Conservation (phyloP, 129 eudicot species). For the Scalesia atractyloides region DNA sequence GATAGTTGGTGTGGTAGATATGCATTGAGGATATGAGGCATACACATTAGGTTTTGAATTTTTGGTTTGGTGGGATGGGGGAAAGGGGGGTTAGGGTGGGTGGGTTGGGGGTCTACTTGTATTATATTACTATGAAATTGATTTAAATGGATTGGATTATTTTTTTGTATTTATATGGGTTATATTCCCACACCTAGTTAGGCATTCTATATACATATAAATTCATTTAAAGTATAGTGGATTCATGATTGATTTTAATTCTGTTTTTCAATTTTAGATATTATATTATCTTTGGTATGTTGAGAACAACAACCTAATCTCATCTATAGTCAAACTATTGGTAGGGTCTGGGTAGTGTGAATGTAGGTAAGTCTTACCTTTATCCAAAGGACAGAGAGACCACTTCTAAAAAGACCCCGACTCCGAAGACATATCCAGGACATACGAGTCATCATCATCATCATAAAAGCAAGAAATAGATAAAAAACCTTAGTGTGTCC, state of each 20-base stretch:
- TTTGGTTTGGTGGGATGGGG: neutral
- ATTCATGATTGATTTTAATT: slow-evolving; percentile 17
- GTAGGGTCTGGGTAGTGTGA: no score
- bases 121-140: slow-evolving; percentile 8
- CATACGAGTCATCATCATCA: no score
- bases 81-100: neutral
- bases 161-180: neutral
- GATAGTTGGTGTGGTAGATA: slow-evolving; percentile 36
- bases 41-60: slow-evolving; percentile 25
- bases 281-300: neutral
- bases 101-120: neutral
- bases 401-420: no score
- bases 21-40: neutral
- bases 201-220: slow-evolving; percentile 29
- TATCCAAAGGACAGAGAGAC: no score
- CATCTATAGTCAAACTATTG: no score
- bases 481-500: no score
- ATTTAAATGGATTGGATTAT: slow-evolving; percentile 25
- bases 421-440: no score
- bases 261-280: neutral
- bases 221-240: slow-evolving; percentile 19
- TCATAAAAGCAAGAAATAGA: no score
- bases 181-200: slow-evolving; percentile 14
- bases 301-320: no score
- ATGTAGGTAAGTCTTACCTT: no score